These are phyloP conservation scores for Rosa multiflora DNA, from an alignment of 306 rosid species.

Conservation along the genomic window DNA sequence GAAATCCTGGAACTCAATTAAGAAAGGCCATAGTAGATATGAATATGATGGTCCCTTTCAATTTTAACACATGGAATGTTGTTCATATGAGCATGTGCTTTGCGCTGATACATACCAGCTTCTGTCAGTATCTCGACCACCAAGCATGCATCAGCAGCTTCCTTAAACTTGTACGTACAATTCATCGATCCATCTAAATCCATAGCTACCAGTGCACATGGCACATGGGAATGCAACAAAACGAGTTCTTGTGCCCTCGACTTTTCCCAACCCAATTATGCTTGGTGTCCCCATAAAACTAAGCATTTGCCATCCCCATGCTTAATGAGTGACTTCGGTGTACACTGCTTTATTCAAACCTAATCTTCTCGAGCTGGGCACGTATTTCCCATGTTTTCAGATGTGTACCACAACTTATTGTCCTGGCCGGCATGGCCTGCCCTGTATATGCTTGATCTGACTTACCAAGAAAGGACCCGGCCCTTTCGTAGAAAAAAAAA, in stretches of 20 bases:
- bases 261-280: slow-evolving; percentile 34
- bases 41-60: slow-evolving; percentile 24
- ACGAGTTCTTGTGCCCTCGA: slow-evolving; percentile 9
- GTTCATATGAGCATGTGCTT: slow-evolving; percentile 34
- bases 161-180: slow-evolving; percentile 6
- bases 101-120: slow-evolving; percentile 21
- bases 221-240: slow-evolving; percentile 24
- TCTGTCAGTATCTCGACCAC: slow-evolving; percentile 1
- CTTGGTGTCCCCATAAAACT: not conserved
- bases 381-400: not conserved
- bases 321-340: not conserved
- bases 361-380: not conserved
- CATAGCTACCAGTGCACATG: slow-evolving; percentile 18
- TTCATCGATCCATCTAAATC: not conserved
- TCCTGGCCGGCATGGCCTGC: not conserved
- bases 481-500: not conserved
- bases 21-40: not conserved
- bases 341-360: not conserved
- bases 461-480: not conserved
- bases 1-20: not conserved
- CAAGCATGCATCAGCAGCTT: slow-evolving; percentile 11
- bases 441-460: not conserved
- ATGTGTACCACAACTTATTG: not conserved
- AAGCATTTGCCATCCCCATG: not conserved
- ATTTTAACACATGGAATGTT: slow-evolving; percentile 47